Conservation (phyloP, 169 alveolate genomes). For the Eimeria acervulina region DNA sequence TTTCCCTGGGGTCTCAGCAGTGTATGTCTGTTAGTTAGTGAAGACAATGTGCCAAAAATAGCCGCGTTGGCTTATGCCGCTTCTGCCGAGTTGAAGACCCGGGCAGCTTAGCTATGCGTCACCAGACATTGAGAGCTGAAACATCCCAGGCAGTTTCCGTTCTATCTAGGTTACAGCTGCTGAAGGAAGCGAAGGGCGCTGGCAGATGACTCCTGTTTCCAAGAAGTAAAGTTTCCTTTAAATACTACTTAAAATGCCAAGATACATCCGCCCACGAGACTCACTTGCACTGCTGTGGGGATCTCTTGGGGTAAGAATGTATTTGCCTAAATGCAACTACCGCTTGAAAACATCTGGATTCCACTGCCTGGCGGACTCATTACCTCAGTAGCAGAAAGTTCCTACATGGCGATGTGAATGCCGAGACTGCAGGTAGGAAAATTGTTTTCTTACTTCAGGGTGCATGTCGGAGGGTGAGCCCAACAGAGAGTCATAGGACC, state of each 20-base stretch:
- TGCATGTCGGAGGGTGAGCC: constrained; percentile 39
- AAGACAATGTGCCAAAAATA: neutral
- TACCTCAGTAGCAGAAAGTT: constrained; percentile 55
- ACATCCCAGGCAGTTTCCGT: neutral
- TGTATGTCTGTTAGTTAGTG: neutral
- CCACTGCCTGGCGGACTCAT: no score
- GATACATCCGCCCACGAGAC: neutral
- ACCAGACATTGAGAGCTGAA: neutral
- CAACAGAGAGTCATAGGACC: constrained; percentile 52
- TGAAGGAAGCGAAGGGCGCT: constrained; percentile 63
- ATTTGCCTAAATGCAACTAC: constrained; percentile 31
- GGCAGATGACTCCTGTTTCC: constrained; percentile 11
- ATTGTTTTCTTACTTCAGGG: constrained; percentile 42
- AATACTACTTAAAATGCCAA: neutral
- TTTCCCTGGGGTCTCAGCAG: neutral
- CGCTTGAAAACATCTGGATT: neutral
- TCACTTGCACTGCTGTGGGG: constrained; percentile 54
- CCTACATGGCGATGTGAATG: neutral
- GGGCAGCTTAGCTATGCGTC: neutral
- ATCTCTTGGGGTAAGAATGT: constrained; percentile 27
- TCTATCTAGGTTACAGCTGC: neutral
- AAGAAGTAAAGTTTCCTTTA: neutral
- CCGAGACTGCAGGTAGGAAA: no score
- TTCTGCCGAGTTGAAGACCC: neutral
- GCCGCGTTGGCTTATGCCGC: no score